These are phyloP conservation scores for Cladosporium sp. DNA, from an alignment of 2,329 filamentous ascomycete species.

Conservation along the genomic window DNA sequence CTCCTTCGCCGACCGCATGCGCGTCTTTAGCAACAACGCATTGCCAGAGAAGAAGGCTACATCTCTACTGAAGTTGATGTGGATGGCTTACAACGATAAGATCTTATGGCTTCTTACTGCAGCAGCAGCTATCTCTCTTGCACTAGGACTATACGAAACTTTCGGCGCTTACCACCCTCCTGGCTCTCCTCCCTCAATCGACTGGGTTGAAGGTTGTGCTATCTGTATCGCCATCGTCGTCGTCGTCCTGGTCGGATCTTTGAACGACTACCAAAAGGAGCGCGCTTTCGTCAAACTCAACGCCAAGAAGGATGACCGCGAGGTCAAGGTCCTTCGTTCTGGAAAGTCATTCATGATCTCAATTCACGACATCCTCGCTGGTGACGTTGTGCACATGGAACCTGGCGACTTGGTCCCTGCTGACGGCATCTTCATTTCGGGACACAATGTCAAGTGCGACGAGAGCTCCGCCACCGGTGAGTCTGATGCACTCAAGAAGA, in stretches of 20 bases:
- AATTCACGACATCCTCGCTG: slow-evolving; percentile 70
- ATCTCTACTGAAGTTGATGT: slow-evolving; percentile 69
- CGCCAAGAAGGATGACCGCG: slow-evolving; percentile 74
- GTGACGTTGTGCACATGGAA: slow-evolving; percentile 72
- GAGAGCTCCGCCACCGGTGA: slow-evolving; percentile 78
- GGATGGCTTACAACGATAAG: slow-evolving; percentile 83
- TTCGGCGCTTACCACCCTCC: slow-evolving; percentile 56
- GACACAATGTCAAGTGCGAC: slow-evolving; percentile 69
- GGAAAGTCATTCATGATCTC: slow-evolving; percentile 70
- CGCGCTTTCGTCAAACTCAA: slow-evolving; percentile 79
- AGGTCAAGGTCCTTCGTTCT: slow-evolving; percentile 73
- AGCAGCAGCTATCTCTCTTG: slow-evolving; percentile 71
- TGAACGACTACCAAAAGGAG: slow-evolving; percentile 82
- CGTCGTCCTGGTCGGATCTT: slow-evolving; percentile 73
- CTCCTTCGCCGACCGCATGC: slow-evolving; percentile 65
- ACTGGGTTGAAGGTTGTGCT: slow-evolving; percentile 82
- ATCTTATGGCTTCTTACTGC: slow-evolving; percentile 71
- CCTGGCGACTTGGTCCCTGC: slow-evolving; percentile 72
- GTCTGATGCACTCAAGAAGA: slow-evolving; percentile 71
- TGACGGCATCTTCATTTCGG: slow-evolving; percentile 69
- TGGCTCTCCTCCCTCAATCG: slow-evolving; percentile 62
- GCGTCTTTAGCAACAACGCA: slow-evolving; percentile 69
- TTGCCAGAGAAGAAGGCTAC: slow-evolving; percentile 71
- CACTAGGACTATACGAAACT: slow-evolving; percentile 70
- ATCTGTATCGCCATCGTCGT: slow-evolving; percentile 78